Evolutionary conservation across 225 moss, liverwort and hornwort genomes (phyloP).

Genomic region (Thuidium tamariscinum): DNA sequence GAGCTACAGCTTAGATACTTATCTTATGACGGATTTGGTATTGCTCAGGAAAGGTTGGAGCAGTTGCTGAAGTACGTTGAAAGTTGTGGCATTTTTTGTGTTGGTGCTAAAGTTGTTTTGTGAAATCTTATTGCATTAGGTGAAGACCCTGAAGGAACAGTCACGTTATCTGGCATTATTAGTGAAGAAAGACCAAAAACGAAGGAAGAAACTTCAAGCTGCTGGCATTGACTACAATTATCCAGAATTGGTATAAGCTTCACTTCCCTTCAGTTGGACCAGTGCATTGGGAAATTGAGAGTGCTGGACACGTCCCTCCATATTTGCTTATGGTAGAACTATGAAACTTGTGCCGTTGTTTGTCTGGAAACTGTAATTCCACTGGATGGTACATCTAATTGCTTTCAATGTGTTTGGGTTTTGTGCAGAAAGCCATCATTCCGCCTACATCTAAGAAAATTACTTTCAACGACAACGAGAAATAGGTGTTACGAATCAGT

Average conservation of each 20-base stretch:
- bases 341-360: neutral
- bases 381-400: neutral
- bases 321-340: neutral
- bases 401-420: neutral
- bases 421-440: slow-evolving; percentile 30
- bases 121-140: slow-evolving; percentile 23
- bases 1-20: neutral
- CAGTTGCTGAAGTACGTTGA: neutral
- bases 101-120: neutral
- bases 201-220: slow-evolving; percentile 53
- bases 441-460: slow-evolving; percentile 34
- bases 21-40: neutral
- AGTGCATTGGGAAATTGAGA: neutral
- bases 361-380: neutral
- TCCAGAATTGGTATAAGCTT: slow-evolving; percentile 76
- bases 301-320: neutral
- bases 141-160: slow-evolving; percentile 53
- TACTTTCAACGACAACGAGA: slow-evolving; percentile 21
- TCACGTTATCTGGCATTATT: slow-evolving; percentile 34
- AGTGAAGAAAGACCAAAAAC: slow-evolving; percentile 50
- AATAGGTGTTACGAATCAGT: neutral
- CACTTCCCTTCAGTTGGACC: neutral
- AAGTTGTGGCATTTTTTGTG: neutral
- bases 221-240: slow-evolving; percentile 81
- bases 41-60: neutral